Base-by-base conservation (phyloP, 306 rosid species). In the Trichosanthes truncata region DNA sequence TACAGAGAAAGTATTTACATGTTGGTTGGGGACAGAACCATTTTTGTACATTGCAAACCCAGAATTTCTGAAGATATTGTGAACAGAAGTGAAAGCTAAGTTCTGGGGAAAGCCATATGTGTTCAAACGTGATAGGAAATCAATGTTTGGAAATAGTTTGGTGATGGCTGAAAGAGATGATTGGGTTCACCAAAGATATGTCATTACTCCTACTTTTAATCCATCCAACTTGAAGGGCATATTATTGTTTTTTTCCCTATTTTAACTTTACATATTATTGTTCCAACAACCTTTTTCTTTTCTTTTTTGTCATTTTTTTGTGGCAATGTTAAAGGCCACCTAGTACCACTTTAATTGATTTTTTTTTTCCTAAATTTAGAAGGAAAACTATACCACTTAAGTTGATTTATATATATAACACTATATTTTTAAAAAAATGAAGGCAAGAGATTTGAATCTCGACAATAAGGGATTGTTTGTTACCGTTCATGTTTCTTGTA, bases 21-120 rank as follows among this genome's bases (percentile, higher is more conserved):
- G 91, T 46, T 93, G 97, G 97, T 79, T 93, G 13, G 97, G 97
- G 4, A 88, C 96, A 41, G 96, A 93, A 78, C 96, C 97, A 5
- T 93, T 93, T 68, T 53, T 93, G 46, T 93, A 91, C 75, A 80
- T 93, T 26, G 94, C 91, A 18, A 92, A 93, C 1, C 90, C 97
- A 13, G 93, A 84, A 25, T 85, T 93, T 59, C 69, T 93, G 60
- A 91, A 86, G 74, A 89, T 86, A 74, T 76, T 93, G 89, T 91
- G 94, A 1, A 49, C 63, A 3, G 87, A 84, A 81, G 94, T 93
- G 4, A 7, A 85, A 53, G 96, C 89, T 0, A 91, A 88, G 83
- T 79, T 79, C 52, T 93, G 97, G 97, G 97, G 97, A 43, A 93
- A 93, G 76, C 97, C 97, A 0, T 76, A 69, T 6, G 93, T 93